Base-by-base conservation (phyloP, 257 asterid genomes). In the Solanum chaucha region DNA sequence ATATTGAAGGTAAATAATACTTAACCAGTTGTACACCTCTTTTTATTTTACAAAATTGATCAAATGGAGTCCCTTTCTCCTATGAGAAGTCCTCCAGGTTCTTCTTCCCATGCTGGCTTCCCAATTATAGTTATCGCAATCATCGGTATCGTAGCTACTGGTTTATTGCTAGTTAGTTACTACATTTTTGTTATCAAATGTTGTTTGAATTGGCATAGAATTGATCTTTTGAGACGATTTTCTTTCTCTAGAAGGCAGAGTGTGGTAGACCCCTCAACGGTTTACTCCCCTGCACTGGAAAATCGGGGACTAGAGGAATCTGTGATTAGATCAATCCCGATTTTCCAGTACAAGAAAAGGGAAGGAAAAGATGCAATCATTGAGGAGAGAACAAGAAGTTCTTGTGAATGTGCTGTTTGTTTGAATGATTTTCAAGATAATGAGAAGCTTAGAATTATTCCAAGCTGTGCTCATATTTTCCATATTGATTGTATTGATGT, bases 131-230 rank as follows among this genome's bases (percentile, higher is more conserved):
- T 94, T 6, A 91, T 96, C 4, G 96, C 98, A 81, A 90, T 96
- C 6, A 93, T 96, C 28, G 98, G 99, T 24, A 96, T 96, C 15
- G 8, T 94, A 0, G 96, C 98, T 89, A 95, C 97, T 15, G 96
- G 92, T 3, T 89, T 96, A 90, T 89, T 96, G 87, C 95, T 96
- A 7, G 95, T 96, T 20, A 87, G 98, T 90, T 94, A 94, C 96
- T 96, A 96, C 92, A 85, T 96, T 5, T 95, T 95, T 81, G 97
- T 93, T 22, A 96, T 94, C 93, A 96, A 96, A 86, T 95, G 98
- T 87, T 95, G 98, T 92, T 83, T 95, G 26, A 94, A 84, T 89
- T 94, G 98, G 98, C 96, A 94, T 88, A 67, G 95, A 10, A 94
- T 95, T 89, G 99, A 94, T 55, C 88, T 96, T 0, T 83, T 94